A percentile compares a stretch with the other conserved stretches of the same genome.
Evolutionary conservation across 2,329 filamentous ascomycete species (phyloP).

Genomic region (Torrubiellomyces zombiae): DNA sequence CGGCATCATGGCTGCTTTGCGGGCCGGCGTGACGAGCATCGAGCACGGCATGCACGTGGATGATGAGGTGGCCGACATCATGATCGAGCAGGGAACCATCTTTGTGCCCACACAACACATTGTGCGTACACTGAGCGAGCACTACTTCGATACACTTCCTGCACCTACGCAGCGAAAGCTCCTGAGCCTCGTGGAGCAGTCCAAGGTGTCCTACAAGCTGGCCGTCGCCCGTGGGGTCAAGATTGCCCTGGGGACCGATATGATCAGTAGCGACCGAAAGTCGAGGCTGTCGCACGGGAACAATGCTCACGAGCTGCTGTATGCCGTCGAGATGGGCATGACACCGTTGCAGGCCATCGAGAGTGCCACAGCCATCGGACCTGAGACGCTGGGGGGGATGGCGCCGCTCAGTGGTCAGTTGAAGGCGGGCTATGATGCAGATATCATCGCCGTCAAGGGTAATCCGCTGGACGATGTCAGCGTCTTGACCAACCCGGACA

Average conservation of each 20-base stretch:
- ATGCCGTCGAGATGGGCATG: constrained; percentile 31
- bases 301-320: constrained; percentile 25
- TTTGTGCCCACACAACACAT: constrained; percentile 23
- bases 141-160: constrained; percentile 16
- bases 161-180: constrained; percentile 6
- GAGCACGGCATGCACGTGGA: constrained; percentile 25
- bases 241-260: constrained; percentile 25
- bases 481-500: constrained; percentile 19
- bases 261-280: constrained; percentile 15
- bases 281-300: constrained; percentile 10
- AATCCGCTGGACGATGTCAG: constrained; percentile 26
- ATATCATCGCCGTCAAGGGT: constrained; percentile 24
- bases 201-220: constrained; percentile 18
- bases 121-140: constrained; percentile 13
- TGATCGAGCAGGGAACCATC: constrained; percentile 18
- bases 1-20: constrained; percentile 20
- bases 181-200: constrained; percentile 18
- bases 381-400: constrained; percentile 23
- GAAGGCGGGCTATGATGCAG: constrained; percentile 29
- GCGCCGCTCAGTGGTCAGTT: constrained; percentile 28
- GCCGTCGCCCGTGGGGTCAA: constrained; percentile 20
- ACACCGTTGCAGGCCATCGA: constrained; percentile 32
- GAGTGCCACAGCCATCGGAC: constrained; percentile 26
- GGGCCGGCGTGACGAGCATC: constrained; percentile 19
- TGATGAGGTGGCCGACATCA: constrained; percentile 21